phyloP scores from a whole-genome alignment of 768 basidiomycete genomes.

The Lepiota brunneoincarnata region DNA sequence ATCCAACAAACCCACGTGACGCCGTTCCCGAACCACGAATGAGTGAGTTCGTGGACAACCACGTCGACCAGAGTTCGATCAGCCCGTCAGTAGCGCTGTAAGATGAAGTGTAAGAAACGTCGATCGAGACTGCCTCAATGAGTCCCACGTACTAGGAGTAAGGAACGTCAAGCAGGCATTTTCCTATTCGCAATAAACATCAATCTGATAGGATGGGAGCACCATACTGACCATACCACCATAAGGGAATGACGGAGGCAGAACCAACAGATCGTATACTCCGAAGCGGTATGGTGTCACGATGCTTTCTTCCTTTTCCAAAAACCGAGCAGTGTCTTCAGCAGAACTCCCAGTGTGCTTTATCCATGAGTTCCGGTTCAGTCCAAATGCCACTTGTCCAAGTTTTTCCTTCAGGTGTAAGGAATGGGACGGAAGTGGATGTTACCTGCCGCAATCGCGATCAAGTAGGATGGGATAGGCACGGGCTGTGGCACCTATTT shows the following conservation, averaged over 20 bases:
- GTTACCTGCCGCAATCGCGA: conserved; percentile 89
- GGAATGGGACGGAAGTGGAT: conserved; percentile 70
- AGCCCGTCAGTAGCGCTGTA: conserved; percentile 76
- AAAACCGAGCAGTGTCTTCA: conserved; percentile 78
- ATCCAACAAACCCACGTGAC: conserved; percentile 61
- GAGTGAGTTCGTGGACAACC: conserved; percentile 81
- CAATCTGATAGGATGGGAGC: not conserved
- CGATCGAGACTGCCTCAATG: no score
- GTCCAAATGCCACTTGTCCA: conserved; percentile 92
- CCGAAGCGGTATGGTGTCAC: conserved; percentile 78
- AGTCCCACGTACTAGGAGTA: conserved; percentile 69
- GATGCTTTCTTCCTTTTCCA: conserved; percentile 73
- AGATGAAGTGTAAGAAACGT: not conserved
- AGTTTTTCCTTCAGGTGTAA: conserved; percentile 52
- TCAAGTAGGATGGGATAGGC: conserved; percentile 87
- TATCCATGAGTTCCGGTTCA: conserved; percentile 79
- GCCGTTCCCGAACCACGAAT: conserved; percentile 94
- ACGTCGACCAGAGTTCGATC: conserved; percentile 88
- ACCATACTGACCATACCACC: conserved; percentile 71
- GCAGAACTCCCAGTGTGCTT: conserved; percentile 85
- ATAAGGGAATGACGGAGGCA: conserved; percentile 92
- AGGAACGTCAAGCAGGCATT: conserved; percentile 87
- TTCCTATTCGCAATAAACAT: conserved; percentile 49
- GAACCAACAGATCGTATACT: conserved; percentile 84
- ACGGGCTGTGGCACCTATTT: conserved; percentile 49